These are phyloP conservation scores for Ogataea paradorogensis DNA, from an alignment of 805 yeast genomes.

Conservation along the genomic window DNA sequence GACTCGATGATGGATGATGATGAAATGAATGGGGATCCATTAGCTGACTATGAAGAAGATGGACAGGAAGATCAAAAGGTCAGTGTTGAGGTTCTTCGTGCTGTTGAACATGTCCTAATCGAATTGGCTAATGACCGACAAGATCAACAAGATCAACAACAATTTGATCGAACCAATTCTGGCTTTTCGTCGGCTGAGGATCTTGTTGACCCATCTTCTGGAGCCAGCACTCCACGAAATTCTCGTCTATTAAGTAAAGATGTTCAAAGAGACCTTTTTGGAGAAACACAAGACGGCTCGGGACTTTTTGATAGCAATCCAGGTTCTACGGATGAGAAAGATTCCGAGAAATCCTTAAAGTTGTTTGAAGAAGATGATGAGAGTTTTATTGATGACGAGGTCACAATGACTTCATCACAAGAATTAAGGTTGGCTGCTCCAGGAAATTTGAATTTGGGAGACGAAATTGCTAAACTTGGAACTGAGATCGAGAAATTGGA, in stretches of 20 bases:
- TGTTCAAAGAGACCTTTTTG: constrained; percentile 33
- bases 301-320: constrained; percentile 22
- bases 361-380: constrained; percentile 33
- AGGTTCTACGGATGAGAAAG: constrained; percentile 23
- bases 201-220: constrained; percentile 11
- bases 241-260: constrained; percentile 30
- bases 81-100: constrained; percentile 48
- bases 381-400: constrained; percentile 14
- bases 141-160: constrained; percentile 5
- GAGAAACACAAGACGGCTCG: constrained; percentile 17
- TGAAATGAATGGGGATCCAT: constrained; percentile 32
- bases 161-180: constrained; percentile 3
- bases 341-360: constrained; percentile 23
- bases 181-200: constrained; percentile 14
- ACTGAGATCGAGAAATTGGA: constrained; percentile 55
- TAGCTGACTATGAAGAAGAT: constrained; percentile 31
- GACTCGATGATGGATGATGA: constrained; percentile 17
- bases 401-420: constrained; percentile 23
- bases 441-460: constrained; percentile 61
- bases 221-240: constrained; percentile 18
- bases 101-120: constrained; percentile 66
- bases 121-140: constrained; percentile 45
- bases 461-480: constrained; percentile 60
- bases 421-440: constrained; percentile 56
- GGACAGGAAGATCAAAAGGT: constrained; percentile 36